phyloP scores from a whole-genome alignment of 1,284 basidiomycete genomes.

The Ustilago loliicola region DNA sequence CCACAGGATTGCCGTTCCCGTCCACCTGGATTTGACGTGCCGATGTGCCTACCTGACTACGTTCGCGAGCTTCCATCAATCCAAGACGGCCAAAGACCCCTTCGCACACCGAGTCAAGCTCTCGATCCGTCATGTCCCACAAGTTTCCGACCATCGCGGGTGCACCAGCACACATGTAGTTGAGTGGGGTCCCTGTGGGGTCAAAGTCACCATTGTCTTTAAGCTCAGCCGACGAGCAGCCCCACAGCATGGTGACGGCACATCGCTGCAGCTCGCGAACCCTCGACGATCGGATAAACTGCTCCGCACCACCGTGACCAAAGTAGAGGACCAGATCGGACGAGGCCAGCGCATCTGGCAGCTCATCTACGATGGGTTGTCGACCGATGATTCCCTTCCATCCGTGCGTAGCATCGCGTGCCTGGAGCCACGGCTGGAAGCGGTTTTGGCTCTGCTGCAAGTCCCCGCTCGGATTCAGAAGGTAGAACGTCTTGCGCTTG shows the following conservation, averaged over 20 bases:
- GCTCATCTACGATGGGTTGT: slow-evolving; percentile 72
- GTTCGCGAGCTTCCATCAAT: slow-evolving; percentile 72
- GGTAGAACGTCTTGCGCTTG: slow-evolving; percentile 77
- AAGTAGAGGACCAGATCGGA: slow-evolving; percentile 78
- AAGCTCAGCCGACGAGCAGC: slow-evolving; percentile 92
- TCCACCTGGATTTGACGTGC: slow-evolving; percentile 36
- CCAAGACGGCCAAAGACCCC: slow-evolving; percentile 83
- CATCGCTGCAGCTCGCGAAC: slow-evolving; percentile 84
- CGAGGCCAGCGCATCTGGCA: slow-evolving; percentile 51
- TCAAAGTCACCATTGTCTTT: slow-evolving; percentile 94
- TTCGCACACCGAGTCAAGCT: slow-evolving; percentile 92
- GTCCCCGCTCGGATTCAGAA: slow-evolving; percentile 94
- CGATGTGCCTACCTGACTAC: slow-evolving; percentile 50
- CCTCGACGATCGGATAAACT: slow-evolving; percentile 85
- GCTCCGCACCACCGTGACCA: slow-evolving; percentile 94
- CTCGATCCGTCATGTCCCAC: slow-evolving; percentile 98
- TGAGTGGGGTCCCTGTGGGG: slow-evolving; percentile 87
- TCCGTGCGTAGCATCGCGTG: slow-evolving; percentile 75
- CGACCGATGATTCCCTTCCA: slow-evolving; percentile 88
- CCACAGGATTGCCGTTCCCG: slow-evolving; percentile 15
- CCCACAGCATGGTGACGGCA: slow-evolving; percentile 97
- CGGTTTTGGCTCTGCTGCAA: slow-evolving; percentile 84
- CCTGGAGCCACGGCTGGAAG: slow-evolving; percentile 80
- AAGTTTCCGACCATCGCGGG: slow-evolving; percentile 93
- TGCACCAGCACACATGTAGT: slow-evolving; percentile 95